Conservation (phyloP, 768 basidiomycete genomes). For the Kwoniella dendrophila region DNA sequence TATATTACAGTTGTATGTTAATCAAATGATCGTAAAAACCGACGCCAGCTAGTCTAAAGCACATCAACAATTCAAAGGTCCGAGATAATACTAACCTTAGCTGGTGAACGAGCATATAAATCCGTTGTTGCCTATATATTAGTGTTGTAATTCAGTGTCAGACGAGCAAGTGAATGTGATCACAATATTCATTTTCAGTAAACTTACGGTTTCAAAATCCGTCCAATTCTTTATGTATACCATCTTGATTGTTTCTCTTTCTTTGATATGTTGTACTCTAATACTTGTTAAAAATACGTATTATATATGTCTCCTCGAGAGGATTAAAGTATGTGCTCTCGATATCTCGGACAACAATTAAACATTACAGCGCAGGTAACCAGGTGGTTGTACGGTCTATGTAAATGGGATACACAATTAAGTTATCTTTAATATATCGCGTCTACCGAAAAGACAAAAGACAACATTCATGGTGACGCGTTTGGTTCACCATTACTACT, state of each 20-base stretch:
- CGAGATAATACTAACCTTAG: constrained; percentile 64
- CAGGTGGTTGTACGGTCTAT: too few species aligned
- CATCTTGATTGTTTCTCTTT: constrained; percentile 31
- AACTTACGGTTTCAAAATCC: constrained; percentile 53
- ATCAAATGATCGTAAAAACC: background rate
- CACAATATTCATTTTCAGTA: background rate
- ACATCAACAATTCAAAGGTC: too few species aligned
- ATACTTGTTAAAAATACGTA: too few species aligned
- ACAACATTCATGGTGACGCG: constrained; percentile 7
- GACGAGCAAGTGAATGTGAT: background rate
- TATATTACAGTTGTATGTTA: too few species aligned
- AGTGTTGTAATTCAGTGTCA: background rate
- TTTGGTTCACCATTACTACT: background rate
- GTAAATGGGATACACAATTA: background rate
- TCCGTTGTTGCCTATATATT: constrained; percentile 71
- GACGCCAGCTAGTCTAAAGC: too few species aligned
- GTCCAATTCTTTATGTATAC: constrained; percentile 55
- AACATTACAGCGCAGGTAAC: too few species aligned
- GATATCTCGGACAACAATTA: too few species aligned
- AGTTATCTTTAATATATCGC: too few species aligned
- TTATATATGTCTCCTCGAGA: too few species aligned
- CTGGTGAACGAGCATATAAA: constrained; percentile 77
- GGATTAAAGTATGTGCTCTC: too few species aligned
- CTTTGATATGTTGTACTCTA: background rate
- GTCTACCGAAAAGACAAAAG: constrained; percentile 1